phyloP scores from a whole-genome alignment of 192 early-diverging fungal species.

The Coemansia sp. region DNA sequence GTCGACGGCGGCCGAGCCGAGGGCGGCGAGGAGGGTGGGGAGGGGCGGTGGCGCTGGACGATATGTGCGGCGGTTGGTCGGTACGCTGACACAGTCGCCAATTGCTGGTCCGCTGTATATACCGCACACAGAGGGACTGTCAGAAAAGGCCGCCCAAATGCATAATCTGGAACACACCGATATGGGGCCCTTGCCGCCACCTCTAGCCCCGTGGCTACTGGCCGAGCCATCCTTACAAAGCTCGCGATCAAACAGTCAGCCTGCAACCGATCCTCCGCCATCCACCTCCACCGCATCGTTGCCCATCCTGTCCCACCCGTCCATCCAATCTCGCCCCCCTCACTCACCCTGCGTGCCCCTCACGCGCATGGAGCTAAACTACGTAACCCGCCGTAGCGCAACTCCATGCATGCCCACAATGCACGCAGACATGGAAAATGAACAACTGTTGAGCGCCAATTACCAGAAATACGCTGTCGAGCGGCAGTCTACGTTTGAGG shows the following conservation, averaged over 20 bases:
- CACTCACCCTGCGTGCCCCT: conserved; percentile 30
- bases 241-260: conserved; percentile 21
- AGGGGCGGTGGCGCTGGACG: not conserved
- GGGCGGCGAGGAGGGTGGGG: not conserved
- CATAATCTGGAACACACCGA: not conserved
- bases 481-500: conserved; percentile 43
- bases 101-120: not conserved
- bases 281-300: conserved; percentile 4
- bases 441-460: conserved; percentile 34
- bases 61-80: not conserved
- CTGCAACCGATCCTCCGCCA: not conserved
- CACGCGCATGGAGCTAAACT: conserved; percentile 43
- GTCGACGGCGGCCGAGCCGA: not conserved
- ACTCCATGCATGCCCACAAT: not conserved
- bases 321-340: conserved; percentile 16
- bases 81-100: not conserved
- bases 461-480: conserved; percentile 50
- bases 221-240: not conserved
- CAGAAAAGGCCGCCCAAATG: not conserved
- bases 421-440: conserved; percentile 6
- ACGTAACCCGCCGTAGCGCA: conserved; percentile 18
- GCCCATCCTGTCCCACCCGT: not conserved
- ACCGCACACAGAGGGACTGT: not conserved
- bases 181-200: conserved; percentile 19
- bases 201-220: conserved; percentile 30